These are phyloP conservation scores for Coix lacrymajobi DNA, from an alignment of 176 grass and related monocot species.

Conservation along the genomic window DNA sequence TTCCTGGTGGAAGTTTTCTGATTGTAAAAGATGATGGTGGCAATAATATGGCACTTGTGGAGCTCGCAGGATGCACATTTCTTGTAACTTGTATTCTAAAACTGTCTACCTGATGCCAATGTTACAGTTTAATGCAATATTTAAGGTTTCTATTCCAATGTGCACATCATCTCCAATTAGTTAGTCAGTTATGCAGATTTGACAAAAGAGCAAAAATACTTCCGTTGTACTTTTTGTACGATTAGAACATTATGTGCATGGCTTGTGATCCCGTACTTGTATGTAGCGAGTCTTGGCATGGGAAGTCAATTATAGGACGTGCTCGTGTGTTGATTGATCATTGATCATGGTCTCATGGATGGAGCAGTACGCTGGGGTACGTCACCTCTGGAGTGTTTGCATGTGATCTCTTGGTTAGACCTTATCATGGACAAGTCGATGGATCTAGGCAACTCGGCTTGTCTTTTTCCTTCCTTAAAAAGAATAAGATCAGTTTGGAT, in stretches of 20 bases:
- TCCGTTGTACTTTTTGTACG: background rate
- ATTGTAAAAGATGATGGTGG: slow-evolving; percentile 34
- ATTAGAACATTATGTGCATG: background rate
- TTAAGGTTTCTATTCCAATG: background rate
- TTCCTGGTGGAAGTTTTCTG: slow-evolving; percentile 1
- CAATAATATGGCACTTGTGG: slow-evolving; percentile 31
- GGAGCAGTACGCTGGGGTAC: background rate
- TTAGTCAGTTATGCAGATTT: background rate
- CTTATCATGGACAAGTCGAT: background rate
- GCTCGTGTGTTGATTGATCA: background rate
- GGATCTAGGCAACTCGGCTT: too few relatives aligned
- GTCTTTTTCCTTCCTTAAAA: too few relatives aligned
- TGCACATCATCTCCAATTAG: background rate
- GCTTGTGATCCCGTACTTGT: background rate
- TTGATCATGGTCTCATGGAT: background rate
- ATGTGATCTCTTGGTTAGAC: background rate
- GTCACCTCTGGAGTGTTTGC: background rate
- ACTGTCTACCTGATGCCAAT: background rate
- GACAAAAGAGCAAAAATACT: background rate
- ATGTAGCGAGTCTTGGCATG: background rate
- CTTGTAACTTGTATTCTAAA: slow-evolving; percentile 20
- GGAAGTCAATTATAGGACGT: background rate
- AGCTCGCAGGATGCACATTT: slow-evolving; percentile 20
- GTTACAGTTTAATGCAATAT: background rate
- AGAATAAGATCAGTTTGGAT: too few relatives aligned